A percentile compares a stretch with the other conserved stretches of the same genome.
Evolutionary conservation across 257 asterid genomes (phyloP).

Genomic region (Nicotiana knightiana): DNA sequence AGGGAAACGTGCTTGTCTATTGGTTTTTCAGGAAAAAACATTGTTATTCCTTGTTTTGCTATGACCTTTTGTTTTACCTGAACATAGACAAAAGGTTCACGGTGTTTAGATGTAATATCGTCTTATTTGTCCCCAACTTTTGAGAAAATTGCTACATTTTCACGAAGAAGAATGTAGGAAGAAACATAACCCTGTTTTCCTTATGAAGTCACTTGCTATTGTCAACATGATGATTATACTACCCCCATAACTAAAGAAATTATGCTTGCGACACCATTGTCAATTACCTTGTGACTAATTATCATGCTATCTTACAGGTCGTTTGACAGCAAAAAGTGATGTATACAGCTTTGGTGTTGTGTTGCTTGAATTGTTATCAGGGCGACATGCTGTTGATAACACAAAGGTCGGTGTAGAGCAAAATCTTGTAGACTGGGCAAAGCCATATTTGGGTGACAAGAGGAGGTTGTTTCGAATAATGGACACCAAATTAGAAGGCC

Average conservation of each 20-base stretch:
- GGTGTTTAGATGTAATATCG: neutral
- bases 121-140: neutral
- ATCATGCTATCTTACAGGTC: slow-evolving; percentile 36
- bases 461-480: slow-evolving; percentile 60
- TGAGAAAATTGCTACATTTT: neutral
- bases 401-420: slow-evolving; percentile 55
- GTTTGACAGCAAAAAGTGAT: slow-evolving; percentile 63
- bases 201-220: neutral
- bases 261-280: neutral
- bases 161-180: neutral
- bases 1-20: neutral
- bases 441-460: slow-evolving; percentile 59
- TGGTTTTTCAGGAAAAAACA: neutral
- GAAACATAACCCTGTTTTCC: neutral
- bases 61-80: neutral
- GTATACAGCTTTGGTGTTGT: slow-evolving; percentile 88
- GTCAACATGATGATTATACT: neutral
- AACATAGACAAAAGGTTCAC: neutral
- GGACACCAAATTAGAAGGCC: slow-evolving; percentile 76
- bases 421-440: slow-evolving; percentile 80
- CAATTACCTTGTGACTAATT: neutral
- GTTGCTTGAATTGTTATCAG: slow-evolving; percentile 57
- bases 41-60: neutral
- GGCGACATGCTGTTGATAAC: slow-evolving; percentile 65
- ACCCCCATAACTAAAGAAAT: neutral